Evolutionary conservation across 768 basidiomycete species (phyloP).

Genomic region (Agaricus bisporus): DNA sequence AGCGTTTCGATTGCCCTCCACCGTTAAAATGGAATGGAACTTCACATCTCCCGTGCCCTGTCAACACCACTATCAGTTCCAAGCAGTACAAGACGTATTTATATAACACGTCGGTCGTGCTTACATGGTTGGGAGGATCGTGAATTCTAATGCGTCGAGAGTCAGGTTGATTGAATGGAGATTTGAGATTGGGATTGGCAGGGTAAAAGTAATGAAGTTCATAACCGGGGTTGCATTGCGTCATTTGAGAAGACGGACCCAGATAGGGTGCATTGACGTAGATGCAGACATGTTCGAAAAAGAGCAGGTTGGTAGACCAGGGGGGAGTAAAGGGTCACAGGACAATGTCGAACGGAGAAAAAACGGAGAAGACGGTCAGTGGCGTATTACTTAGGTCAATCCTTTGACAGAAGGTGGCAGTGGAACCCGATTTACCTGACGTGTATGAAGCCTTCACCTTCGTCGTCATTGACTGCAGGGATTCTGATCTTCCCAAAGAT

Average conservation of each 20-base stretch:
- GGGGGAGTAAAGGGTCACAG: not conserved
- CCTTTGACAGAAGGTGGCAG: not conserved
- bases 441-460: constrained; percentile 64
- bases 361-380: not conserved
- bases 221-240: constrained; percentile 1
- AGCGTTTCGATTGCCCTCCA: constrained; percentile 43
- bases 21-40: constrained; percentile 69
- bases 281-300: not conserved
- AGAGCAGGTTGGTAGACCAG: constrained; percentile 5
- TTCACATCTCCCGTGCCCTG: constrained; percentile 60
- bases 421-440: constrained; percentile 44
- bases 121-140: constrained; percentile 66
- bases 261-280: not conserved
- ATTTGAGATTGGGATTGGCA: not conserved
- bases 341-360: not conserved
- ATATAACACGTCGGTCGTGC: constrained; percentile 14
- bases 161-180: not conserved
- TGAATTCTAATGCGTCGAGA: constrained; percentile 46
- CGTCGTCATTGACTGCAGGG: constrained; percentile 54
- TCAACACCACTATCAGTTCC: constrained; percentile 5
- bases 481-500: constrained; percentile 74
- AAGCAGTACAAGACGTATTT: not conserved
- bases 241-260: constrained; percentile 5
- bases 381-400: not conserved
- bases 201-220: not conserved